A percentile compares a stretch with the other conserved stretches of the same genome.
phyloP scores from a whole-genome alignment of 1,284 basidiomycete species.

The Moesziomyces sp. region DNA sequence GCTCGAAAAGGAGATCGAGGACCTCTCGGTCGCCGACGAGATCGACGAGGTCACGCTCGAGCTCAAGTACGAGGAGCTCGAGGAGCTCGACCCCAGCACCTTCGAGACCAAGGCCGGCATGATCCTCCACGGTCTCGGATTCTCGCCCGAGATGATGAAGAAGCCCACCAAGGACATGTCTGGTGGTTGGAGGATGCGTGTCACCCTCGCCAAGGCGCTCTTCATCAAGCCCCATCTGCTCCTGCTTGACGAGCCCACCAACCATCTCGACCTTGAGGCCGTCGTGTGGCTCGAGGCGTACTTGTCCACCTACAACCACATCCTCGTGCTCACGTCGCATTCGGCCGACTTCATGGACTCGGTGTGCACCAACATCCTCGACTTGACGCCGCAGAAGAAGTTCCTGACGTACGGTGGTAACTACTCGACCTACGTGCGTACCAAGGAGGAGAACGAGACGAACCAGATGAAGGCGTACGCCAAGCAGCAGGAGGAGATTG shows the following conservation, averaged over 20 bases:
- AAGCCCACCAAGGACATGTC: conserved; percentile 98
- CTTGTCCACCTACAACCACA: conserved; percentile 96
- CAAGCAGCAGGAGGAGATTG: conserved; percentile 98
- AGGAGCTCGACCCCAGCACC: conserved; percentile 93
- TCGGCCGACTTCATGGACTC: conserved; percentile 99
- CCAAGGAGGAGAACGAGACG: conserved; percentile 95
- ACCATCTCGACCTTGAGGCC: conserved; percentile 93
- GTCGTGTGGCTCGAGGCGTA: conserved; percentile 99
- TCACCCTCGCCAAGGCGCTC: conserved; percentile 92
- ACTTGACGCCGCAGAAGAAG: conserved; percentile 88
- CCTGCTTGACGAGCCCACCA: conserved; percentile 78
- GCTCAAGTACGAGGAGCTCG: conserved; percentile 91
- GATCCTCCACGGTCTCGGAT: conserved; percentile 96
- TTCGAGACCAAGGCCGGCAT: conserved; percentile 96
- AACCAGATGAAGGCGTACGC: conserved; percentile 99
- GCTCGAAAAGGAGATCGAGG: conserved; percentile 93
- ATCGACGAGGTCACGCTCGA: conserved; percentile 90
- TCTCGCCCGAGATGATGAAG: conserved; percentile 90
- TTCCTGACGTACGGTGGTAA: conserved; percentile 90
- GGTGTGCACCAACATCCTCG: conserved; percentile 89
- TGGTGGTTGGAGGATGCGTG: conserved; percentile 99
- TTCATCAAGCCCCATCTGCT: conserved; percentile 97
- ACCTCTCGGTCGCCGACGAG: conserved; percentile 86
- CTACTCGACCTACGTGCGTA: conserved; percentile 94
- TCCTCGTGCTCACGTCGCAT: conserved; percentile 89